These are phyloP conservation scores for Hyaloscypha bicolor DNA, from an alignment of 495 filamentous ascomycete species.

Conservation along the genomic window DNA sequence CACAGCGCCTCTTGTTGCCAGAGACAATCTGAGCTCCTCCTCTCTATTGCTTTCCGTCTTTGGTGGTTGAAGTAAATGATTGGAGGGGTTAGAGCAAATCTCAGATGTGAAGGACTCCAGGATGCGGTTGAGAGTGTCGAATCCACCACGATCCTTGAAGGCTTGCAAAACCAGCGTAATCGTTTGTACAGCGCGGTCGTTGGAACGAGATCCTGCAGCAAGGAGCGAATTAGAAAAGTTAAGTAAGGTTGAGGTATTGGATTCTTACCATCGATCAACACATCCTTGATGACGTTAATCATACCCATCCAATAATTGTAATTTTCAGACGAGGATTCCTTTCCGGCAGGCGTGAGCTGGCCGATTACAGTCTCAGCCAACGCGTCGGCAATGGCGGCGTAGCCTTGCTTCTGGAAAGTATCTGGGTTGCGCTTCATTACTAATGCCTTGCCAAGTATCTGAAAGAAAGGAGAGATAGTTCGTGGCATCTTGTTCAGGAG, in stretches of 20 bases:
- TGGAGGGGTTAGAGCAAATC: constrained; percentile 42
- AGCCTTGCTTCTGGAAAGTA: constrained; percentile 63
- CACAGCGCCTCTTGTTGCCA: constrained; percentile 62
- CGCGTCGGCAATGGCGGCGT: constrained; percentile 72
- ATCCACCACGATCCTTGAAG: constrained; percentile 79
- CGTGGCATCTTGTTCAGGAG: constrained; percentile 74
- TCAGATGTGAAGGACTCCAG: constrained; percentile 73
- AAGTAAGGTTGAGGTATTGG: background rate
- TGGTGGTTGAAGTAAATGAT: background rate
- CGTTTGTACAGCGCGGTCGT: constrained; percentile 66
- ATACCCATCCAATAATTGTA: constrained; percentile 83
- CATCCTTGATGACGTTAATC: constrained; percentile 71
- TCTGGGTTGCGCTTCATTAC: constrained; percentile 72
- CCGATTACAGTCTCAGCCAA: constrained; percentile 71
- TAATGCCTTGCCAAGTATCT: constrained; percentile 76
- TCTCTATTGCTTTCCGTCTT: constrained; percentile 20
- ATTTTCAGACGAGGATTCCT: constrained; percentile 38
- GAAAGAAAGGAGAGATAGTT: constrained; percentile 75
- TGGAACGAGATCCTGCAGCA: constrained; percentile 36
- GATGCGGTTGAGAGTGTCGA: constrained; percentile 72
- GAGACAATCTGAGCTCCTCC: constrained; percentile 36
- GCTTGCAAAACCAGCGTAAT: constrained; percentile 80
- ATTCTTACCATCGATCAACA: constrained; percentile 70
- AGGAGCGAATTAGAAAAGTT: background rate
- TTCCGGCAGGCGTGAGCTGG: constrained; percentile 53